Conservation (phyloP, 306 rosid species). For the Casuarina glauca region DNA sequence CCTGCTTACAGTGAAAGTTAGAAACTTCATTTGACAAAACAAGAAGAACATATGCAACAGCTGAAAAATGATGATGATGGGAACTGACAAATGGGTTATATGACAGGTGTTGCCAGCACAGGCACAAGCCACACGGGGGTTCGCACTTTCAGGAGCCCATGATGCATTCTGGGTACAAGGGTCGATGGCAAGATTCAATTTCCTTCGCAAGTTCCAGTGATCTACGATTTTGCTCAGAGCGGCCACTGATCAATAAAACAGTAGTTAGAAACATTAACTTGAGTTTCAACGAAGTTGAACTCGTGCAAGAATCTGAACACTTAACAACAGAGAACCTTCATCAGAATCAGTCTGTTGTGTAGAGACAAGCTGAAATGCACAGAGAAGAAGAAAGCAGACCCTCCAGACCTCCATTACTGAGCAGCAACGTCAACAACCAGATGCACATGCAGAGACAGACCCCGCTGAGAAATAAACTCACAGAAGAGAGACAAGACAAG, state of each 20-base stretch:
- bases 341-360: conserved; percentile 27
- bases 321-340: conserved; percentile 31
- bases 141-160: conserved; percentile 33
- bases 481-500: background rate
- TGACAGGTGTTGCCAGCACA: conserved; percentile 32
- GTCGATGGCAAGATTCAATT: conserved; percentile 28
- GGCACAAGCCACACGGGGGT: conserved; percentile 35
- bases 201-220: conserved; percentile 30
- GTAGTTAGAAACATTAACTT: background rate
- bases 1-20: conserved; percentile 19
- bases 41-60: background rate
- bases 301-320: background rate
- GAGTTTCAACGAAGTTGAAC: background rate
- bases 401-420: conserved; percentile 30
- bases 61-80: background rate
- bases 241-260: conserved; percentile 18
- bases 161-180: conserved; percentile 34
- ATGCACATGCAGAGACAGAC: background rate
- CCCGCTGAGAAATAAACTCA: background rate
- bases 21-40: background rate
- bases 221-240: conserved; percentile 35
- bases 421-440: background rate
- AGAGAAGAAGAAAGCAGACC: conserved; percentile 24
- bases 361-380: conserved; percentile 26
- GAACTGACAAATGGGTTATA: conserved; percentile 36